These are phyloP conservation scores for Penicillium vulpinum DNA, from an alignment of 2,329 filamentous ascomycete species.

Conservation along the genomic window DNA sequence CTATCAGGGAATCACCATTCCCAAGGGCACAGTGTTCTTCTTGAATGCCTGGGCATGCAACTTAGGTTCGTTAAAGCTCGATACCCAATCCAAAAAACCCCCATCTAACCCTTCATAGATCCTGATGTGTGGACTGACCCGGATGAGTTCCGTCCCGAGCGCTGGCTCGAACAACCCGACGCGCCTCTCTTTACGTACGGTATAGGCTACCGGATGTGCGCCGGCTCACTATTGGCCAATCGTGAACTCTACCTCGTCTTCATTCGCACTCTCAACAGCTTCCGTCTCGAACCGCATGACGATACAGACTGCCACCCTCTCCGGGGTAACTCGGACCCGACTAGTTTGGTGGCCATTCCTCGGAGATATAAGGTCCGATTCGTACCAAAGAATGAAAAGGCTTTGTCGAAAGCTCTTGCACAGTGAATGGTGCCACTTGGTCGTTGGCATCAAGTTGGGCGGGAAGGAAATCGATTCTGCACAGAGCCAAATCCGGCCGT, in stretches of 20 bases:
- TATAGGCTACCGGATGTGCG: slow-evolving; percentile 68
- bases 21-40: slow-evolving; percentile 64
- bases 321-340: slow-evolving; percentile 60
- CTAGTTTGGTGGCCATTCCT: slow-evolving; percentile 63
- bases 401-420: slow-evolving; percentile 46
- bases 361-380: slow-evolving; percentile 59
- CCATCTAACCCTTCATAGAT: slow-evolving; percentile 38
- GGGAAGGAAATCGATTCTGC: neutral
- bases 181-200: slow-evolving; percentile 66
- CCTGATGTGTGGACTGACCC: slow-evolving; percentile 60
- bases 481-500: neutral
- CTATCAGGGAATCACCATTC: slow-evolving; percentile 60
- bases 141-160: slow-evolving; percentile 60
- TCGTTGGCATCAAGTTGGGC: neutral
- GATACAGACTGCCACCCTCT: slow-evolving; percentile 61
- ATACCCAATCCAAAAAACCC: neutral
- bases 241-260: slow-evolving; percentile 66
- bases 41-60: slow-evolving; percentile 70
- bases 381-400: slow-evolving; percentile 54
- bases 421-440: slow-evolving; percentile 9
- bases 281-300: slow-evolving; percentile 57
- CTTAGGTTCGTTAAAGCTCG: slow-evolving; percentile 55
- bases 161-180: slow-evolving; percentile 64
- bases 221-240: slow-evolving; percentile 63
- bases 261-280: slow-evolving; percentile 62